Evolutionary conservation across 73 alveolate species (phyloP), one percentile per base, ranked within the genome.

Genomic region (Paramecium primaurelia): DNA sequence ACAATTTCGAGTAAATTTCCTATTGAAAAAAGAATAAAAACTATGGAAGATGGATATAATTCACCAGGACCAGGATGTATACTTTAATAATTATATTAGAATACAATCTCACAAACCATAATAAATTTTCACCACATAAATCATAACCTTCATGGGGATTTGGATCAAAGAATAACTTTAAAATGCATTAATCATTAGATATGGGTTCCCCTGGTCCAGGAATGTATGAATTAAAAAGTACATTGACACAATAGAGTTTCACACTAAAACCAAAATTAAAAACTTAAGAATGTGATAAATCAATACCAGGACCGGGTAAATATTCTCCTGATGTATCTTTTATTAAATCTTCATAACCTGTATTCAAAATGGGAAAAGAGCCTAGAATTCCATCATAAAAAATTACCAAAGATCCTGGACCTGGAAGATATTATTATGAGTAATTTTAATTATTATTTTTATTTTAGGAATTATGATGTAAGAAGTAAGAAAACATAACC

Each of bases 271-370:
- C 51, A 0, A 80, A 80, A 80, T 10, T 47, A 12, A 80, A 40
- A 80, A 26, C 47, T 12, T 40, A 26, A 47, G 75, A 80, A 32
- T 22, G 34, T 4, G 58, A 42, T 25, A 49, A 32, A 10, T 80
- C 42, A 2, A 42, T 44, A 26, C 91, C 91, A 45, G 91, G 91
- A 47, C 91, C 91, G 1, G 91, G 91, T 45, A 20, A 40, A 80
- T 80, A 80, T 47, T 9, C 47, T 6, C 44, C 44, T 9, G 75
- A 80, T 80, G 30, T 47, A 18, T 44, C 71, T 1, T 45, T 80
- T 16, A n/a, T 49, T 44, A 80, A 80, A 80, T 47, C 49, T 8
- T 11, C 47, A 12, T 14, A 42, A 26, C 91, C 91, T 12, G 47
- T 44, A 12, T 80, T 40, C 58, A 80, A 80, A 80, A 80, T 80